These are phyloP conservation scores for Backusella macrospora DNA, from an alignment of 192 early-diverging fungal species.

Conservation along the genomic window DNA sequence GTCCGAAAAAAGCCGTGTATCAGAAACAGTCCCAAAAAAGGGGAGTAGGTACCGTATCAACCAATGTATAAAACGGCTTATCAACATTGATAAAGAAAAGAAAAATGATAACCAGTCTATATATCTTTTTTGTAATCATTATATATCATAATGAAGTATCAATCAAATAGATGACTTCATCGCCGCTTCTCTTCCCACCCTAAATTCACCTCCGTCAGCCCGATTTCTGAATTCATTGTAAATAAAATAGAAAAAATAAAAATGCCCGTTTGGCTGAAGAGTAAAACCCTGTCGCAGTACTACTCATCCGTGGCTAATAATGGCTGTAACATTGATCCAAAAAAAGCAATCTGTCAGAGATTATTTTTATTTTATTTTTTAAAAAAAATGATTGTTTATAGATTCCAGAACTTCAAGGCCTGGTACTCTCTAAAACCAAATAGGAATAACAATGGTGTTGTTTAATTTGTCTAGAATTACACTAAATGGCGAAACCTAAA, in stretches of 20 bases:
- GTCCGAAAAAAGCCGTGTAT: background rate
- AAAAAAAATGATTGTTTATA: background rate
- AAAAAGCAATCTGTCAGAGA: background rate
- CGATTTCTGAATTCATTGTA: background rate
- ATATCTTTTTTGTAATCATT: background rate
- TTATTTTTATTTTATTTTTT: no score
- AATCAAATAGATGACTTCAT: background rate
- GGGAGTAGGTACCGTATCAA: background rate
- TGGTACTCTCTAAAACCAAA: background rate
- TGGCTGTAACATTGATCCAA: background rate
- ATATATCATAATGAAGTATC: background rate
- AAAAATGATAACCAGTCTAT: background rate
- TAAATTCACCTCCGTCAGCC: background rate
- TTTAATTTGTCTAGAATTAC: background rate
- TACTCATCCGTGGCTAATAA: background rate
- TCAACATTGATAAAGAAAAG: background rate
- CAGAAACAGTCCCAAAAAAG: background rate
- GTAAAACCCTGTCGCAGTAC: background rate
- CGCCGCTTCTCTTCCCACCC: background rate
- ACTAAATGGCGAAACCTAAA: background rate
- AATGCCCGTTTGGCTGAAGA: slow-evolving; percentile 4
- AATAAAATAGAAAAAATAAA: background rate
- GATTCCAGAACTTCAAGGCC: background rate
- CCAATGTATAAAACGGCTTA: background rate
- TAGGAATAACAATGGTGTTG: background rate